Base-by-base conservation (phyloP, 768 basidiomycete species). In the Rhizopogon vesiculosus region DNA sequence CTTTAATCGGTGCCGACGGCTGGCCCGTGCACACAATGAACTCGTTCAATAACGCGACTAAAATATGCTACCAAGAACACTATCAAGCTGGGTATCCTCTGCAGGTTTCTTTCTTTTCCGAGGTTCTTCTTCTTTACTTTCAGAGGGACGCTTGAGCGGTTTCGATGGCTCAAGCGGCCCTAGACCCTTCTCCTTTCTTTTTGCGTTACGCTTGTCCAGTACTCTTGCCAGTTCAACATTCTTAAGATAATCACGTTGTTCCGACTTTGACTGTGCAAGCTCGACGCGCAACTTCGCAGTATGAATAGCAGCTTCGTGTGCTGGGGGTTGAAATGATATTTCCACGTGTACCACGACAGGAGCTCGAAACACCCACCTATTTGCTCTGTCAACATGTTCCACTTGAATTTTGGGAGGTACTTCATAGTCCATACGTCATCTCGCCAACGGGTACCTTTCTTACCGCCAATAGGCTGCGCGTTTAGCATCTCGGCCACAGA, bases 381-480 rank as follows among this genome's bases (percentile, higher is more conserved):
- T 80, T 98, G 96, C 72, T 98, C 97, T 6, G 93, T 95, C 56
- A 99, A 76, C 96, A 97, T 97, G 71, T 89, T 86, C 97, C 97
- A 99, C 65, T 95, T 97, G 79, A 98, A 99, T 65, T 85, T 89
- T 8, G 95, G 95, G 56, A 99, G 75, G 69, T 99, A 99, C 68
- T 96, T 96, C 93, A 98, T 96, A 55, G 97, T 98, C 97, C 97
- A 99, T 7, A 99, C 86, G 61, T 99, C 97, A 66, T 98, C 96
- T 67, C 92, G 78, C 91, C 93, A 98, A 56, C 92, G 78, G 2
- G 84, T 80, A 5, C 89, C 87, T 68, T 93, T 93, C 76, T 93
- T 95, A 2, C 93, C 93, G 29, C 96, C 97, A 57, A 99, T 94
- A 1, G 93, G 82, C 64, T 94, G 87, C 1, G 95, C 97, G 66